A percentile compares a stretch with the other conserved stretches of the same genome.
Conservation (phyloP, 345 rosid species). For the Anacardium occidentale region DNA sequence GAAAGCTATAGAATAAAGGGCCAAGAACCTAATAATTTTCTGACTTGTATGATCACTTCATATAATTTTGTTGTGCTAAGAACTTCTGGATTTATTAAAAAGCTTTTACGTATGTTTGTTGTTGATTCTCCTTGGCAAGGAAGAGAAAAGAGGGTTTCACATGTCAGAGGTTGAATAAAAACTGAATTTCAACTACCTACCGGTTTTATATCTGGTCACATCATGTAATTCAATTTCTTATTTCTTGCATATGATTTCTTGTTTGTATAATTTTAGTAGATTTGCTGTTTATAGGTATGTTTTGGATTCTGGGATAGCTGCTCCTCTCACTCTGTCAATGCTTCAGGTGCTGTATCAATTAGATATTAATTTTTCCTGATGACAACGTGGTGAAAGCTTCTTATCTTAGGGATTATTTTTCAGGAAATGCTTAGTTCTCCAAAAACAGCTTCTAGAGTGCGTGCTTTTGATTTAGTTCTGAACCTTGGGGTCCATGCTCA, state of each 20-base stretch:
- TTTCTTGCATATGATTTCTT: constrained; percentile 10
- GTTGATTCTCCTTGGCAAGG: not conserved
- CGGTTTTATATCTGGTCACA: not conserved
- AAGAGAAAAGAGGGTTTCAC: not conserved
- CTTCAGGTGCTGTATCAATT: constrained; percentile 65
- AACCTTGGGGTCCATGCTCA: constrained; percentile 99
- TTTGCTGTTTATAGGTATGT: constrained; percentile 71
- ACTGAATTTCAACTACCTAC: not conserved
- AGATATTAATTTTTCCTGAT: constrained; percentile 18
- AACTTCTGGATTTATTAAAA: not conserved
- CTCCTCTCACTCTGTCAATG: constrained; percentile 96
- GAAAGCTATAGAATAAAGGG: not conserved
- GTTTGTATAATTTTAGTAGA: constrained; percentile 13
- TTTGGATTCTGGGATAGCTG: constrained; percentile 90
- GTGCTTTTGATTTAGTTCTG: constrained; percentile 92
- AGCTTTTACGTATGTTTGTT: not conserved
- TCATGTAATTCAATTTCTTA: not conserved
- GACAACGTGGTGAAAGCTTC: constrained; percentile 20
- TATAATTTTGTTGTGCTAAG: not conserved
- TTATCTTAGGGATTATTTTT: constrained; percentile 30
- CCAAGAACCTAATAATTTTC: not conserved
- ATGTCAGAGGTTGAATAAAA: not conserved
- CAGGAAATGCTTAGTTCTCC: constrained; percentile 97
- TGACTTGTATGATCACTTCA: not conserved
- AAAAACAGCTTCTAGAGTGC: constrained; percentile 68